Evolutionary conservation across 192 early-diverging fungal species (phyloP), one percentile per base, ranked within the genome.

Genomic region (Gonapodya sp.): DNA sequence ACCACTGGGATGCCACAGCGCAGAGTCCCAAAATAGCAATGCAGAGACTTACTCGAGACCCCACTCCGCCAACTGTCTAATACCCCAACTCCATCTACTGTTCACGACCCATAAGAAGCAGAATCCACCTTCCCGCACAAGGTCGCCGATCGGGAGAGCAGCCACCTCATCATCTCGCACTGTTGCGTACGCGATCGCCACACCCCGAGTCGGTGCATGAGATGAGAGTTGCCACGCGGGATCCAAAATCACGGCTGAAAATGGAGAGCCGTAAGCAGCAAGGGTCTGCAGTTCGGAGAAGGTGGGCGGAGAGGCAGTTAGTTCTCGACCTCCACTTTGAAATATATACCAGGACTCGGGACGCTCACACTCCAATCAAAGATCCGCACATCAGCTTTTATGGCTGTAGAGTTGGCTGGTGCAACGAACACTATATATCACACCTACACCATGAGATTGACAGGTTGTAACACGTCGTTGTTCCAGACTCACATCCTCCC

Each of bases 31-130:
- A 24, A 64, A 16, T n/a, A n/a, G n/a, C n/a, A n/a, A n/a, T n/a
- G n/a, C 46, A 64, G 8, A 18, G 32, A 85, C 87, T 84, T 82
- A 95, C 85, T 88, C 93, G 84, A 96, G 96, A 16, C 96, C 96
- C 96, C 96, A 98, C 85, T 93, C 92, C 85, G 93, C 92, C 95
- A 98, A 94, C 74, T 97, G 85, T 82, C 94, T 95, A 85, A 98
- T 96, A 0, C 95, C 95, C 83, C 93, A 94, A 78, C 94, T 93
- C 87, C 96, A 98, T 89, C 97, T 98, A 90, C 95, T 96, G 88
- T 98, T 98, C 83, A 98, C 97, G 46, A 98, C 96, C 96, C 96
- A 98, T 78, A 98, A 96, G 82, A 98, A 98, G 1, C 97, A 91
- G 81, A 97, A 97, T 24, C 46, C 46, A 31, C 96, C 96, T 82